Evolutionary conservation across 306 rosid species (phyloP), one percentile per base, ranked within the genome.

Genomic region (Hylodesmum podocarpum): DNA sequence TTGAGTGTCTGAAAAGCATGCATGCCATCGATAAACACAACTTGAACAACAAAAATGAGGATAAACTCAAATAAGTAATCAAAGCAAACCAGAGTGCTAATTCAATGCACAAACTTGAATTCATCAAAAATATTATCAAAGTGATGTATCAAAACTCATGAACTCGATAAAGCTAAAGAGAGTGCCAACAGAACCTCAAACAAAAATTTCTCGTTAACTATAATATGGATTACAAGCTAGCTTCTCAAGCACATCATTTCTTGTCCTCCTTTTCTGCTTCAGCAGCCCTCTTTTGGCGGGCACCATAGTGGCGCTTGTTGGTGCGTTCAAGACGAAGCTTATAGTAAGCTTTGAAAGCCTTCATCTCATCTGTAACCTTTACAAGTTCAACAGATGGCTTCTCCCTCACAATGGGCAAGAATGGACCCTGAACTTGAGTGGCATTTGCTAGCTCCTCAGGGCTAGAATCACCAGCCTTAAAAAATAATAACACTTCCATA

Each of bases 181-280:
- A 7, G 40, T 27, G 33, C n/a, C n/a, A n/a, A n/a, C 44, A 27
- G 37, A 50, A 63, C 27, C 50, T 81, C 67, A 1, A 74, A 66
- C 68, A 39, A 83, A 78, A 59, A 22, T 57, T 73, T 29, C 18
- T 6, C 10, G 22, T 19, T 19, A 80, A 31, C 62, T 22, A 43
- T 24, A 58, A 49, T 16, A 50, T 3, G 62, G 77, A 29, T 72
- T 1, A 15, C 24, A 31, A 31, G 50, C 24, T 14, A 29, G 25
- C 66, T 65, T 64, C 49, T 8, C 53, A 53, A 67, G 61, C 18
- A 64, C 70, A 29, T 80, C 67, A 91, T 73, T 91, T 91, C 85
- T 88, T 88, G 8, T 88, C 96, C 76, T 91, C 93, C 77, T 91
- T 91, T 62, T 88, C 96, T 3, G 93, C 93, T 73, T 91, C 93